Evolutionary conservation across 306 rosid genomes (phyloP).

Genomic region (Begonia peltatifolia): DNA sequence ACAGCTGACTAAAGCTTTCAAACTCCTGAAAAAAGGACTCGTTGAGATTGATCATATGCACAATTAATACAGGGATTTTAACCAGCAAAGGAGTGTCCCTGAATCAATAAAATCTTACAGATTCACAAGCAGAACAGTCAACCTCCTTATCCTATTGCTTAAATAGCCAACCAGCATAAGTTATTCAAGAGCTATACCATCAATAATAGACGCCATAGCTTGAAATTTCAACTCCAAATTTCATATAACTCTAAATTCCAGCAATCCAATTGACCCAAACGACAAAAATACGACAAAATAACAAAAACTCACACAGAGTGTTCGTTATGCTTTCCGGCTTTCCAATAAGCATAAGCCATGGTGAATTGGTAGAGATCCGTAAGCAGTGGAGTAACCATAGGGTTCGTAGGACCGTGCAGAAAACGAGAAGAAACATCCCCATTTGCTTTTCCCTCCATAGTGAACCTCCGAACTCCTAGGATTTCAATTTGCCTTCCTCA

Average conservation of each 20-base stretch:
- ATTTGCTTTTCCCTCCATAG: constrained; percentile 30
- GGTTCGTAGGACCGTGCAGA: constrained; percentile 61
- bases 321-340: constrained; percentile 90
- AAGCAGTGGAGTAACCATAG: constrained; percentile 96
- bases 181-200: too few relatives aligned
- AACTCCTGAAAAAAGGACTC: background rate
- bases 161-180: too few relatives aligned
- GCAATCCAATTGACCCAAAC: background rate
- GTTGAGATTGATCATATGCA: too few relatives aligned
- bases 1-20: too few relatives aligned
- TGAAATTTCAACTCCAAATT: too few relatives aligned
- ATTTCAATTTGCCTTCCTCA: background rate
- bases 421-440: constrained; percentile 15
- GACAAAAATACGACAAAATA: background rate
- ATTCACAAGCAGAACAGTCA: too few relatives aligned
- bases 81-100: too few relatives aligned
- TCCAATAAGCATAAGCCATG: constrained; percentile 99
- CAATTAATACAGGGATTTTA: too few relatives aligned
- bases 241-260: background rate
- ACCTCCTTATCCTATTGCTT: too few relatives aligned
- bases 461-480: constrained; percentile 12
- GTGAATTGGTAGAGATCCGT: constrained; percentile 98
- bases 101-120: too few relatives aligned
- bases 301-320: constrained; percentile 69
- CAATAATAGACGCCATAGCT: too few relatives aligned